These are phyloP conservation scores for Prunus kanzakura DNA, from an alignment of 306 rosid species.

Conservation along the genomic window DNA sequence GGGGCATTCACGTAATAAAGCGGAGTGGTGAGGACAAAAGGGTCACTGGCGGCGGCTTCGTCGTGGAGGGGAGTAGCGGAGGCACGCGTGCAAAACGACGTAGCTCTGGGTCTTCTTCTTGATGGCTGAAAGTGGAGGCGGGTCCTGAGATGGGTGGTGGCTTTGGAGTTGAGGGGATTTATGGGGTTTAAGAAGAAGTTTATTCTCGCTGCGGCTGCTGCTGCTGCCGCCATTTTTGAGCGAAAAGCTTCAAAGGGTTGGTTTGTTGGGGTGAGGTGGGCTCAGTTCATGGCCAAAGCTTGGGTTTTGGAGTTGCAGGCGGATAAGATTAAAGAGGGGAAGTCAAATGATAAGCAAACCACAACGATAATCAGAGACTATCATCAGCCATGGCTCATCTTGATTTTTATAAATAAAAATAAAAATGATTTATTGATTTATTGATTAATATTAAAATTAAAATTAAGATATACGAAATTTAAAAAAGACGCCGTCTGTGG, in stretches of 20 bases:
- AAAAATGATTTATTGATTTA: neutral
- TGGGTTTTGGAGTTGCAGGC: neutral
- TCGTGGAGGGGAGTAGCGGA: conserved; percentile 2
- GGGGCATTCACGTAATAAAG: conserved; percentile 98
- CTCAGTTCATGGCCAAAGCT: neutral
- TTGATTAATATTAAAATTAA: too few relatives aligned
- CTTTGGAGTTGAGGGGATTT: conserved; percentile 36
- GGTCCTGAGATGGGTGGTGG: conserved; percentile 32
- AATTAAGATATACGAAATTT: too few relatives aligned
- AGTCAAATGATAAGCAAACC: neutral
- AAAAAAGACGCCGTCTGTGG: conserved; percentile 29
- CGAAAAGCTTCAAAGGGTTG: neutral
- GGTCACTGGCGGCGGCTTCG: conserved; percentile 21
- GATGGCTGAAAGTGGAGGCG: conserved; percentile 34
- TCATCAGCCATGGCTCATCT: neutral
- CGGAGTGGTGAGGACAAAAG: conserved; percentile 85
- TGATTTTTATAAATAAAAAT: neutral
- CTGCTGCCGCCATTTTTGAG: conserved; percentile 44
- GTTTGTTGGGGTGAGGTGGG: neutral
- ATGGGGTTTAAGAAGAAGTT: conserved; percentile 57
- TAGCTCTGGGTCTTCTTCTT: neutral
- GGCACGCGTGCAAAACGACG: conserved; percentile 39
- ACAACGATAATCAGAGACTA: neutral
- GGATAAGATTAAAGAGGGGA: neutral
- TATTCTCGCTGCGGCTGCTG: conserved; percentile 37